Conservation (phyloP, 768 basidiomycete genomes). For the Termitomyces sp. region DNA sequence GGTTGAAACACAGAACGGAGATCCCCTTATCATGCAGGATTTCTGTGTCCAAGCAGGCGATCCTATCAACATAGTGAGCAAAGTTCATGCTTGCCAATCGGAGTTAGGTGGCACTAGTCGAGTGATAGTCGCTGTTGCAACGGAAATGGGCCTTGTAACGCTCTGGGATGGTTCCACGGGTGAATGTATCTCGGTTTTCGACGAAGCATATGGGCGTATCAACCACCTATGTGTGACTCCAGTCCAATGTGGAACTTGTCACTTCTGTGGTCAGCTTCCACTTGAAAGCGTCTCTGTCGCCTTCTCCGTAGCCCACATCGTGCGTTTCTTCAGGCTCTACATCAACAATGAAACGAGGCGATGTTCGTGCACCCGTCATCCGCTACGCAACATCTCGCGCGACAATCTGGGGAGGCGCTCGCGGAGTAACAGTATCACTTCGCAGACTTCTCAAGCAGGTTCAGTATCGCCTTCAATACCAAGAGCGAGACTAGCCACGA, state of each 20-base stretch:
- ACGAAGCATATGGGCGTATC: constrained; percentile 56
- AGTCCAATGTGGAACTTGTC: constrained; percentile 54
- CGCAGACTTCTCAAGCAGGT: constrained; percentile 34
- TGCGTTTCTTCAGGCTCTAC: constrained; percentile 64
- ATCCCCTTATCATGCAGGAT: constrained; percentile 36
- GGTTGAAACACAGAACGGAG: constrained; percentile 44
- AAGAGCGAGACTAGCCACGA: constrained; percentile 46
- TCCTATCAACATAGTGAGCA: constrained; percentile 47
- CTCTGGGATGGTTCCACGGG: constrained; percentile 72
- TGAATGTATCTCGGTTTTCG: constrained; percentile 59
- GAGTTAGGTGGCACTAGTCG: constrained; percentile 47
- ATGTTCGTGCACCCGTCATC: constrained; percentile 61
- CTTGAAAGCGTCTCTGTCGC: constrained; percentile 63
- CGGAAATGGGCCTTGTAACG: constrained; percentile 65
- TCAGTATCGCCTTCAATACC: constrained; percentile 43
- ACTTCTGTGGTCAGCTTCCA: constrained; percentile 65
- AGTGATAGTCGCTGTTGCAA: constrained; percentile 57
- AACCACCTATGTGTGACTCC: constrained; percentile 58
- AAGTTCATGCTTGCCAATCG: constrained; percentile 48
- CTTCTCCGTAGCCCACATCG: constrained; percentile 59
- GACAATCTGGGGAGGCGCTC: constrained; percentile 53
- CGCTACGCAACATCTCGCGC: constrained; percentile 40
- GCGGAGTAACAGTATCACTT: constrained; percentile 55
- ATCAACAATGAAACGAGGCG: constrained; percentile 53
- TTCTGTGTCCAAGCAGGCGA: constrained; percentile 59